Percentiles rank a stretch among this genome's conserved stretches.
Evolutionary conservation across 306 rosid genomes (phyloP).

Genomic region (Quercus wislizeni): DNA sequence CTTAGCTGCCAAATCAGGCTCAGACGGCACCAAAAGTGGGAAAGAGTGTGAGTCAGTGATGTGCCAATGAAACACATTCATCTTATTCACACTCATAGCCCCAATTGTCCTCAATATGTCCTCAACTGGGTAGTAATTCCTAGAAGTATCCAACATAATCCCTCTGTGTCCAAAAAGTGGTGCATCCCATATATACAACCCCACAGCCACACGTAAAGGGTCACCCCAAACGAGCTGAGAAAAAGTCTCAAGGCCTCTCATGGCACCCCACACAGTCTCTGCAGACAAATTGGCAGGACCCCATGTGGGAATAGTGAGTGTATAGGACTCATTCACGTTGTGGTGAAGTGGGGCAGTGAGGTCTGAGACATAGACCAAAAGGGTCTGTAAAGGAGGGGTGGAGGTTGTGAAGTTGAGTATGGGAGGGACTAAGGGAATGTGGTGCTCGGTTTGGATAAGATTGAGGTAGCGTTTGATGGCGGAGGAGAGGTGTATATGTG

Average conservation of each 20-base stretch:
- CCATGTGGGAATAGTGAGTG: conserved; percentile 32
- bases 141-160: conserved; percentile 65
- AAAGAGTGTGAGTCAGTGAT: conserved; percentile 84
- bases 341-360: conserved; percentile 41
- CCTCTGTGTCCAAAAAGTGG: conserved; percentile 68
- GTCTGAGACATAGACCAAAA: conserved; percentile 34
- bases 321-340: conserved; percentile 70
- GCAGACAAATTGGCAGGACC: conserved; percentile 42
- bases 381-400: conserved; percentile 38
- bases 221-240: conserved; percentile 74
- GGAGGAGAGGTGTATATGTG: conserved; percentile 40
- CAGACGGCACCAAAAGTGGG: conserved; percentile 66
- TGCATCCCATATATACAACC: conserved; percentile 43
- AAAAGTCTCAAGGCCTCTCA: conserved; percentile 77
- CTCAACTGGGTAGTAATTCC: conserved; percentile 61
- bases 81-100: conserved; percentile 73
- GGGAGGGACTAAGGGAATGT: conserved; percentile 46
- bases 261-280: conserved; percentile 65
- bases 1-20: conserved; percentile 62
- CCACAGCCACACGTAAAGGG: conserved; percentile 47
- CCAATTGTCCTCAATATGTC: conserved; percentile 58
- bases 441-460: conserved; percentile 57
- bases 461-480: conserved; percentile 50
- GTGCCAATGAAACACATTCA: conserved; percentile 91
- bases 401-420: conserved; percentile 18